Evolutionary conservation across 345 rosid species (phyloP).

Genomic region (Corymbia maculata): DNA sequence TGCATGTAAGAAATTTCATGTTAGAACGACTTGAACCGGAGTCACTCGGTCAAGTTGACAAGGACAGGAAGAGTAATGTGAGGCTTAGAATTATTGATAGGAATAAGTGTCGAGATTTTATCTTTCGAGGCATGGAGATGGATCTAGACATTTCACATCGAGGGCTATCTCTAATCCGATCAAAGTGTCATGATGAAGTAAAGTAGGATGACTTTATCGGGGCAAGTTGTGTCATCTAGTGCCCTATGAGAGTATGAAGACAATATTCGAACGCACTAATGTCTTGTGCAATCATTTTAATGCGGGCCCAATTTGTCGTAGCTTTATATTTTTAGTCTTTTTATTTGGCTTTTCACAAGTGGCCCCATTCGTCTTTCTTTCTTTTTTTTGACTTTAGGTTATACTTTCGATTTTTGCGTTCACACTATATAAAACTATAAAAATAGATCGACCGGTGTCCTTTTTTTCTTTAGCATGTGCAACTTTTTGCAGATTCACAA

Average conservation of each 20-base stretch:
- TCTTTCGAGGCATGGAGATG: background rate
- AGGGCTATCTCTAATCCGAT: background rate
- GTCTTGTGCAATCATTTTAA: background rate
- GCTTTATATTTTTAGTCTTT: background rate
- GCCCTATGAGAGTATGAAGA: background rate
- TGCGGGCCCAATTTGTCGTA: background rate
- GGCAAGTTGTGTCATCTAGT: fast-evolving
- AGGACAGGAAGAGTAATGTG: background rate
- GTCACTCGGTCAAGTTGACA: background rate
- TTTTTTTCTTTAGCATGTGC: background rate
- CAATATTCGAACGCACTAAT: background rate
- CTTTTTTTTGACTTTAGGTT: background rate
- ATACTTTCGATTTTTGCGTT: background rate
- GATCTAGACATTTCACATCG: background rate
- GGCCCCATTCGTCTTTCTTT: background rate
- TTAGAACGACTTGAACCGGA: background rate
- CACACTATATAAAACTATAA: background rate
- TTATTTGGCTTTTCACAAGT: background rate
- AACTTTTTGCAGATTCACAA: background rate
- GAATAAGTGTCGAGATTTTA: background rate
- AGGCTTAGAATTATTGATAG: background rate
- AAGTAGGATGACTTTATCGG: background rate
- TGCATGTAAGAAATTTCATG: background rate
- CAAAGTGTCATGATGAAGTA: background rate
- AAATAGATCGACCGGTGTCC: fast-evolving